Evolutionary conservation across 306 rosid genomes (phyloP).

Genomic region (apple (Malus domestica)): ASM211411v1 NC_041800.1:7137001-7137500

Average conservation of each 20-base stretch:
- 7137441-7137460: neutral
- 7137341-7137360: neutral
- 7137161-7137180: neutral
- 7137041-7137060: neutral
- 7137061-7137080: neutral
- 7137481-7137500: conserved; percentile 5
- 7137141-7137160: neutral
- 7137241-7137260: neutral
- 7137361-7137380: neutral
- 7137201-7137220: conserved; percentile 7
- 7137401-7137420: conserved; percentile 5
- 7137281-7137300: neutral
- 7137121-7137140: conserved; percentile 53
- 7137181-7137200: neutral
- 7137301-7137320: neutral
- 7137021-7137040: neutral
- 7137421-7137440: neutral
- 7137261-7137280: neutral
- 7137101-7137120: conserved; percentile 62
- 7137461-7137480: conserved; percentile 2
- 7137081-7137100: conserved; percentile 20
- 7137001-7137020: neutral
- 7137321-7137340: neutral
- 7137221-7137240: neutral
- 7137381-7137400: neutral